Evolutionary conservation across 2,329 filamentous ascomycete genomes (phyloP).

Genomic region (Fusarium paranaense): DNA sequence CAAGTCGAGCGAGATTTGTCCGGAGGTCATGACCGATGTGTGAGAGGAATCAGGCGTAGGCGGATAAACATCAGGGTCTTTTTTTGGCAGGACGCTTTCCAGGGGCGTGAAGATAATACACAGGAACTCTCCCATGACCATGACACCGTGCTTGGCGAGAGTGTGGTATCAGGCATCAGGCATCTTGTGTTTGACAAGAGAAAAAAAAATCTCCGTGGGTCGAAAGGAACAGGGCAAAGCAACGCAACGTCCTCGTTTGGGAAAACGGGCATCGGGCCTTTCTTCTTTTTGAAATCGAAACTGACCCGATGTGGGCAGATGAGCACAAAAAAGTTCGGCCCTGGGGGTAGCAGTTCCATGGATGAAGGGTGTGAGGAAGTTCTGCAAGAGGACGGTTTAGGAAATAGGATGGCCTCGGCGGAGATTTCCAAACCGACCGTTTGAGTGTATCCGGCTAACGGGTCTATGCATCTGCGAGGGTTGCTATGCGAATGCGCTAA

Average conservation of each 20-base stretch:
- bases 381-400: constrained; percentile 43
- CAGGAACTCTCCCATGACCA: background rate
- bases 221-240: constrained; percentile 9
- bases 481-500: constrained; percentile 11
- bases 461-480: constrained; percentile 20
- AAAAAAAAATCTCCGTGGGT: constrained; percentile 3
- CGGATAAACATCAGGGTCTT: background rate
- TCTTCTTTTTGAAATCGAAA: constrained; percentile 21
- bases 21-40: background rate
- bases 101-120: constrained; percentile 21
- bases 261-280: constrained; percentile 26
- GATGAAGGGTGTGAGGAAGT: constrained; percentile 37
- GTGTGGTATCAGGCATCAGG: constrained; percentile 15
- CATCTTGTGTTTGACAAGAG: constrained; percentile 1
- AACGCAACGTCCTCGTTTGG: constrained; percentile 14
- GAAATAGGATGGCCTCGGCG: constrained; percentile 32
- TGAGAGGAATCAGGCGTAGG: background rate
- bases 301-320: constrained; percentile 31
- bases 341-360: constrained; percentile 9
- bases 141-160: background rate
- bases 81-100: background rate
- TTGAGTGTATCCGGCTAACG: constrained; percentile 30
- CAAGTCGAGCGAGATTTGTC: background rate
- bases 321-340: constrained; percentile 6
- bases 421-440: constrained; percentile 16